Conservation (phyloP, 2,329 filamentous ascomycete genomes). For the Fusarium multiceps region DNA sequence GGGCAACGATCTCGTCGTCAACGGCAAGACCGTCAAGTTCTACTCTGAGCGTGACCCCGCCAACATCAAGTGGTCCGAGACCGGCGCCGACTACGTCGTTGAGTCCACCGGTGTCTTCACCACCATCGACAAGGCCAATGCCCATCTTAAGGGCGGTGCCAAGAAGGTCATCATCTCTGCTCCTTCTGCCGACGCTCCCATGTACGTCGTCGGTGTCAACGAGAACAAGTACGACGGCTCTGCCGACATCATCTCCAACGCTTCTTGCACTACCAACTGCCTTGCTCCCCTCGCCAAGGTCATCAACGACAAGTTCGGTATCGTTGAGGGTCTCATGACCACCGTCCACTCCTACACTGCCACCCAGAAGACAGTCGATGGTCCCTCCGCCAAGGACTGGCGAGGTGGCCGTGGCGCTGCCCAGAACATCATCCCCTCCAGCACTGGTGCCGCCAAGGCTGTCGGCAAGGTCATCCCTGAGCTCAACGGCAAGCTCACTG, state of each 20-base stretch:
- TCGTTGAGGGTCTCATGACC: constrained; percentile 99
- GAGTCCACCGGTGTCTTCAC: constrained; percentile 99
- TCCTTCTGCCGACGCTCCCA: constrained; percentile 94
- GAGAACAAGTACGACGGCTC: constrained; percentile 91
- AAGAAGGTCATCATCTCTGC: constrained; percentile 98
- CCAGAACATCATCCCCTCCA: constrained; percentile 99
- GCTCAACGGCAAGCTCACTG: constrained; percentile 99
- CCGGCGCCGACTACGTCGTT: constrained; percentile 91
- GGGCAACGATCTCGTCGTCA: constrained; percentile 80
- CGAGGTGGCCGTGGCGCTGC: constrained; percentile 98
- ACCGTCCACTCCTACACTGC: constrained; percentile 99
- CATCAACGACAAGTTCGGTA: constrained; percentile 97
- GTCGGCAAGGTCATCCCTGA: constrained; percentile 99
- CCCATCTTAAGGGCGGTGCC: constrained; percentile 94
- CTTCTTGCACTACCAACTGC: constrained; percentile 99
- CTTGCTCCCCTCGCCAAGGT: constrained; percentile 99
- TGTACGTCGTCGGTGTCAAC: constrained; percentile 99
- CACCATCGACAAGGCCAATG: constrained; percentile 94
- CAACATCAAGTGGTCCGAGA: constrained; percentile 88
- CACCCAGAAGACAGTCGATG: constrained; percentile 99
- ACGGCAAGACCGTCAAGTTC: constrained; percentile 96
- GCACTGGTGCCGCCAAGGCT: constrained; percentile 99
- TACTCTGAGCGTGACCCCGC: constrained; percentile 92
- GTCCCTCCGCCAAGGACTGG: constrained; percentile 98
- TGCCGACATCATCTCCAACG: constrained; percentile 96